These are phyloP conservation scores for Mycena belliarum DNA, from an alignment of 768 basidiomycete genomes.

Conservation along the genomic window DNA sequence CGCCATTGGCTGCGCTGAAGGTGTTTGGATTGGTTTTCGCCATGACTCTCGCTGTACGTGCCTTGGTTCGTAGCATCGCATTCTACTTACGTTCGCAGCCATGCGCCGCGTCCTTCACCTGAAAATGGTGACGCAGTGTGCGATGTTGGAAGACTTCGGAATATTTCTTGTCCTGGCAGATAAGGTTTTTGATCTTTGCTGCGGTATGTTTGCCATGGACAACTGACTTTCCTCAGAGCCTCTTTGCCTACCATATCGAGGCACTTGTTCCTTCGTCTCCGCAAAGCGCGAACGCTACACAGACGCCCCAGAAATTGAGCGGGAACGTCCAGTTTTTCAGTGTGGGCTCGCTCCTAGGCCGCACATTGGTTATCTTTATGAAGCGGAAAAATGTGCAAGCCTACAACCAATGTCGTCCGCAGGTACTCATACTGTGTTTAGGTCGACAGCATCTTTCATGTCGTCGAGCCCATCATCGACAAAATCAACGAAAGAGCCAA, in stretches of 20 bases:
- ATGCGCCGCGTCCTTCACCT: slow-evolving; percentile 92
- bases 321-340: slow-evolving; percentile 96
- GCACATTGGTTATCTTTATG: slow-evolving; percentile 93
- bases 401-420: not conserved
- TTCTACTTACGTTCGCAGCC: slow-evolving; percentile 44
- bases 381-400: slow-evolving; percentile 78
- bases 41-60: slow-evolving; percentile 81
- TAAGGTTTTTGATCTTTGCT: slow-evolving; percentile 53
- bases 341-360: slow-evolving; percentile 82
- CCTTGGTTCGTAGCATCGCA: not conserved
- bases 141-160: slow-evolving; percentile 94
- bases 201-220: not conserved
- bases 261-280: slow-evolving; percentile 89
- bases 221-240: slow-evolving; percentile 45
- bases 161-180: slow-evolving; percentile 95
- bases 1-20: slow-evolving; percentile 92
- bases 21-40: slow-evolving; percentile 96
- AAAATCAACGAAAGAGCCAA: slow-evolving; percentile 81
- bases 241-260: slow-evolving; percentile 95
- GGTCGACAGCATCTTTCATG: slow-evolving; percentile 92
- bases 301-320: slow-evolving; percentile 88
- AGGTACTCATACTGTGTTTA: slow-evolving; percentile 22
- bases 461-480: slow-evolving; percentile 93
- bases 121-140: slow-evolving; percentile 92
- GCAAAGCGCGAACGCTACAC: slow-evolving; percentile 62